Evolutionary conservation across 2,329 filamentous ascomycete genomes (phyloP).

Genomic region (Talaromyces sp.): DNA sequence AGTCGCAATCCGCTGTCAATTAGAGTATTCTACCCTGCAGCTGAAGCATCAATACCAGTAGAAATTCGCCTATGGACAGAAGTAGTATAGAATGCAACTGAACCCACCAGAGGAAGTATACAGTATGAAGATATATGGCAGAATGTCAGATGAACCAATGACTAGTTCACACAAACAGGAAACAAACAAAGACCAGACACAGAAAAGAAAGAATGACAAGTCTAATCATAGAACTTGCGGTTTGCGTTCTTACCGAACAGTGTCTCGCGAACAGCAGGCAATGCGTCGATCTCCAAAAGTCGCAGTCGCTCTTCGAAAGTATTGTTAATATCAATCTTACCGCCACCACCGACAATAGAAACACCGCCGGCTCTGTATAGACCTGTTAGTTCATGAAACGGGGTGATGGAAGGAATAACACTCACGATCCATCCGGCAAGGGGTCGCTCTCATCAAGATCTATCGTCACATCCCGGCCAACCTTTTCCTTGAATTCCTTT

Average conservation of each 20-base stretch:
- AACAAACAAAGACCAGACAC: background rate
- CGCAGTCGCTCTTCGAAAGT: conserved; percentile 89
- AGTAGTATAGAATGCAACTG: conserved; percentile 9
- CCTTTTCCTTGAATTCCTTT: conserved; percentile 78
- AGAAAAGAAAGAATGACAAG: background rate
- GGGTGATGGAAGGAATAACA: conserved; percentile 26
- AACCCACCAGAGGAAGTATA: conserved; percentile 6
- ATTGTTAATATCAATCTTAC: conserved; percentile 98
- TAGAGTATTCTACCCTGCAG: background rate
- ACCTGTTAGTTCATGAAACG: conserved; percentile 17
- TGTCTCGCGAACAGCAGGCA: conserved; percentile 78
- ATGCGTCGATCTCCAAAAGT: conserved; percentile 77
- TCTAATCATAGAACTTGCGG: conserved; percentile 89
- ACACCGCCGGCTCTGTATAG: conserved; percentile 75
- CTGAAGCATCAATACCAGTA: background rate
- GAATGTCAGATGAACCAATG: background rate
- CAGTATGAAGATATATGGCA: conserved; percentile 8
- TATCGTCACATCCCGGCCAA: conserved; percentile 65
- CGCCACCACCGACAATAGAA: conserved; percentile 71
- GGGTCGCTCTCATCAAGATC: conserved; percentile 75
- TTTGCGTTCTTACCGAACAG: conserved; percentile 94
- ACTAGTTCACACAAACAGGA: background rate
- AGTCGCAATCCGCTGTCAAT: background rate
- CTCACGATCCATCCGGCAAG: conserved; percentile 79
- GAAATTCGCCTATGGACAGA: conserved; percentile 6